Conservation (phyloP, 2,329 filamentous ascomycete species). For the Trichoderma brevicompactum region DNA sequence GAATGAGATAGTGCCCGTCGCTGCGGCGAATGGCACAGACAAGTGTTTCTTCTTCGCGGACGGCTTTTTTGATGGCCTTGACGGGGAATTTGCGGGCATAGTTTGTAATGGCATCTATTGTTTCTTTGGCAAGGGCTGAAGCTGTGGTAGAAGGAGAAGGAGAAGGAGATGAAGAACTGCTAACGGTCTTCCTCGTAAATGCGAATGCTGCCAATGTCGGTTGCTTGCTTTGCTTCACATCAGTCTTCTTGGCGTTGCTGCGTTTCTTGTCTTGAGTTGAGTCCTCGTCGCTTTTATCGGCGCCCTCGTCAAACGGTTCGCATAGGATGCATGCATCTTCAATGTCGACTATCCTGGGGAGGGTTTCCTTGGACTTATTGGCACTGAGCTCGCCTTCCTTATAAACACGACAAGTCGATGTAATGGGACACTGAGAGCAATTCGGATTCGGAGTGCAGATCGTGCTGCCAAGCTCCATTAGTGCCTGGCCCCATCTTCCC, state of each 20-base stretch:
- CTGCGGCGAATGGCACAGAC: constrained; percentile 55
- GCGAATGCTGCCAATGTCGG: constrained; percentile 44
- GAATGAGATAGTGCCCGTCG: constrained; percentile 53
- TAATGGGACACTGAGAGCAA: constrained; percentile 57
- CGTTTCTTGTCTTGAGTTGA: constrained; percentile 20
- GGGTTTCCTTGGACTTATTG: constrained; percentile 28
- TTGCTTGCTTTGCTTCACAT: constrained; percentile 37
- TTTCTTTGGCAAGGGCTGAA: constrained; percentile 28
- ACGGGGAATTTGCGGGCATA: constrained; percentile 58
- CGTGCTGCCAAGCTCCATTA: constrained; percentile 69
- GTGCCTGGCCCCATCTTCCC: constrained; percentile 65
- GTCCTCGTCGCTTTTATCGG: constrained; percentile 34
- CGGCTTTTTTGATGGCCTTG: constrained; percentile 56
- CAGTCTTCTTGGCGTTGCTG: constrained; percentile 21
- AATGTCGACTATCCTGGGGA: constrained; percentile 45
- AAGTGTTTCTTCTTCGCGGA: constrained; percentile 56
- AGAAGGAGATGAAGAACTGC: neutral
- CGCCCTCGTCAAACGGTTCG: constrained; percentile 49
- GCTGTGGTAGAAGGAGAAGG: neutral
- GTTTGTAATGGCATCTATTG: constrained; percentile 45
- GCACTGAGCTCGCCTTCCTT: constrained; percentile 49
- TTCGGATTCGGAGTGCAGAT: constrained; percentile 64
- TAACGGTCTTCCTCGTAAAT: constrained; percentile 35
- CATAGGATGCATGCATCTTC: constrained; percentile 58
- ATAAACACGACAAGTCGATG: constrained; percentile 56